phyloP scores from a whole-genome alignment of 2,329 filamentous ascomycete species.

The Nigrospora oryzae region DNA sequence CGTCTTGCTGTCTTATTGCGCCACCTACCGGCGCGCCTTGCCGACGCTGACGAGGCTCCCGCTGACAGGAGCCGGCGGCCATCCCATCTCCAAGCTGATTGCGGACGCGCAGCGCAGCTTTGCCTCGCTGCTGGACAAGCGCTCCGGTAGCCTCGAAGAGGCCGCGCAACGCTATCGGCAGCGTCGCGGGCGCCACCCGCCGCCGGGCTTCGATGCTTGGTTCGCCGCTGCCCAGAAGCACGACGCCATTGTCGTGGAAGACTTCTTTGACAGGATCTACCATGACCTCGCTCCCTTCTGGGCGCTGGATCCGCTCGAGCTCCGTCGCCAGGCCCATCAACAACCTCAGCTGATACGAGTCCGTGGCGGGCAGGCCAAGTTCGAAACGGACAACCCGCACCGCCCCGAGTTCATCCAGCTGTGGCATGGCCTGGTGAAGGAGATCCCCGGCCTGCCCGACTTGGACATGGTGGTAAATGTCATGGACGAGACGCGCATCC shows the following conservation, averaged over 20 bases:
- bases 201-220: constrained; percentile 54
- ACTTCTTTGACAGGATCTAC: constrained; percentile 57
- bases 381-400: constrained; percentile 25
- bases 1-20: background rate
- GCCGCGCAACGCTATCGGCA: constrained; percentile 47
- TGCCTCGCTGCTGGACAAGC: constrained; percentile 28
- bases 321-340: constrained; percentile 26
- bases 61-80: constrained; percentile 13
- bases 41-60: background rate
- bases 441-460: constrained; percentile 48
- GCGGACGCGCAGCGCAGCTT: constrained; percentile 33
- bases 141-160: constrained; percentile 37
- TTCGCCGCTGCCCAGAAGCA: constrained; percentile 41
- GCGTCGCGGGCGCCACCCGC: constrained; percentile 50
- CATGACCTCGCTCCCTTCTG: constrained; percentile 54
- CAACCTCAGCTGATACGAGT: constrained; percentile 37
- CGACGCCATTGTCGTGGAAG: constrained; percentile 47
- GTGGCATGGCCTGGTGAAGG: constrained; percentile 40
- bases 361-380: constrained; percentile 30
- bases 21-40: background rate
- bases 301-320: constrained; percentile 37
- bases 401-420: constrained; percentile 35
- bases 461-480: constrained; percentile 60
- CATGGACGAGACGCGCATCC: constrained; percentile 54
- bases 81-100: constrained; percentile 41